Conservation (phyloP, 2,329 filamentous ascomycete species). For the Alternaria tenuissima region DNA sequence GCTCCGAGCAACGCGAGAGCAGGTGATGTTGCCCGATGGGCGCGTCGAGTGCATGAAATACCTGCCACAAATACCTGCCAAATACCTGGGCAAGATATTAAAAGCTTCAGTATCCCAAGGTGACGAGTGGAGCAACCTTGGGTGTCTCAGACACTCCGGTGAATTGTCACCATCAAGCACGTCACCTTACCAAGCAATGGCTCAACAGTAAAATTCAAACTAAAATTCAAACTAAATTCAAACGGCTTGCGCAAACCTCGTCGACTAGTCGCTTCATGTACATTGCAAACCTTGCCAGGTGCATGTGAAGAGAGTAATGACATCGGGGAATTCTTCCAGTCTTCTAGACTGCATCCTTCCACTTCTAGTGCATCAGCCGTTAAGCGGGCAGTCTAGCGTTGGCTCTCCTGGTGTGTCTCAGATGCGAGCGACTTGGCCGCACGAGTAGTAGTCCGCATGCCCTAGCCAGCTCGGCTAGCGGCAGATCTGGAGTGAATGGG, state of each 20-base stretch:
- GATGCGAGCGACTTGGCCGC: constrained; percentile 8
- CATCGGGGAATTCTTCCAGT: constrained; percentile 3
- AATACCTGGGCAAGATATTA: not conserved
- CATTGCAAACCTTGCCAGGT: not conserved
- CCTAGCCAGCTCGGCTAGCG: constrained; percentile 17
- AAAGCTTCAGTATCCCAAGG: not conserved
- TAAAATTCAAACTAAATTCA: constrained; percentile 1
- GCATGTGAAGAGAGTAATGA: not conserved
- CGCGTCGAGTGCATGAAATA: not conserved
- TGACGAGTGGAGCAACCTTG: not conserved
- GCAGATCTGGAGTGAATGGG: constrained; percentile 21
- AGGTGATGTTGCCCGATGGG: not conserved
- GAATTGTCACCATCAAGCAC: not conserved
- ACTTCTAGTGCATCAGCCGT: constrained; percentile 17
- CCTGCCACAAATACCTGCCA: not conserved
- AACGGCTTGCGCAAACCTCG: not conserved
- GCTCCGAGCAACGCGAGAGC: constrained; percentile 1
- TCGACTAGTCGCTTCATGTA: constrained; percentile 1
- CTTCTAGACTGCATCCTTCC: constrained; percentile 4
- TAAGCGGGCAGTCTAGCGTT: constrained; percentile 10
- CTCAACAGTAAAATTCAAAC: constrained; percentile 3
- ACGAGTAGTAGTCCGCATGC: constrained; percentile 15
- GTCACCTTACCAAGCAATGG: not conserved
- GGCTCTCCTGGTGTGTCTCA: constrained; percentile 13
- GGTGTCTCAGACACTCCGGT: not conserved